Percentiles rank a stretch among this genome's conserved stretches.
Conservation (phyloP, 768 basidiomycete species). For the Fibroporia radiculosa region DNA sequence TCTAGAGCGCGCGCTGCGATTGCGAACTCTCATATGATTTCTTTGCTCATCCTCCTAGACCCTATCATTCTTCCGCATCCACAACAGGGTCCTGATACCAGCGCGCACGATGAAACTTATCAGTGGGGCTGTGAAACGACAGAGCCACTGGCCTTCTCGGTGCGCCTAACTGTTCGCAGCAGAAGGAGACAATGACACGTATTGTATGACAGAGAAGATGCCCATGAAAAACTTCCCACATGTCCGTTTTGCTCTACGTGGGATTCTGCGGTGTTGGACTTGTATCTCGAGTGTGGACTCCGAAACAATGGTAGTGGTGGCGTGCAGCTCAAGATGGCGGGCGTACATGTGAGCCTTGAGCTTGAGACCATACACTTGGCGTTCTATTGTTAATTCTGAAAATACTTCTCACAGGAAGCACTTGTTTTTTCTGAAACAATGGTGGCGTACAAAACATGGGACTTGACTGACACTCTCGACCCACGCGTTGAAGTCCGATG, state of each 20-base stretch:
- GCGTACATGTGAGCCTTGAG: conserved; percentile 30
- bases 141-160: conserved; percentile 59
- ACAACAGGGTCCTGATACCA: background rate
- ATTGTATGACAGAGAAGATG: conserved; percentile 45
- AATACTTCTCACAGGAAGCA: conserved; percentile 35
- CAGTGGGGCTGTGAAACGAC: conserved; percentile 45
- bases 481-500: conserved; percentile 44
- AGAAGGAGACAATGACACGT: background rate
- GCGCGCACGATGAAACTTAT: conserved; percentile 12
- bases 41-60: conserved; percentile 68
- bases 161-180: conserved; percentile 20
- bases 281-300: conserved; percentile 56
- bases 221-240: conserved; percentile 36
- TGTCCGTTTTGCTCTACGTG: conserved; percentile 65
- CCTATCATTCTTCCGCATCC: conserved; percentile 45
- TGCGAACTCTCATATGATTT: conserved; percentile 57
- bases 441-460: conserved; percentile 30
- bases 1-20: conserved; percentile 60
- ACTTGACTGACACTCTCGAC: conserved; percentile 32
- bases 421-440: conserved; percentile 45
- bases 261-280: conserved; percentile 53
- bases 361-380: background rate
- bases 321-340: conserved; percentile 57
- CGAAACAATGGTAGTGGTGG: conserved; percentile 30
- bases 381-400: background rate